These are phyloP conservation scores for Chaetomium sp. DNA, from an alignment of 2,329 filamentous ascomycete genomes.

Conservation along the genomic window DNA sequence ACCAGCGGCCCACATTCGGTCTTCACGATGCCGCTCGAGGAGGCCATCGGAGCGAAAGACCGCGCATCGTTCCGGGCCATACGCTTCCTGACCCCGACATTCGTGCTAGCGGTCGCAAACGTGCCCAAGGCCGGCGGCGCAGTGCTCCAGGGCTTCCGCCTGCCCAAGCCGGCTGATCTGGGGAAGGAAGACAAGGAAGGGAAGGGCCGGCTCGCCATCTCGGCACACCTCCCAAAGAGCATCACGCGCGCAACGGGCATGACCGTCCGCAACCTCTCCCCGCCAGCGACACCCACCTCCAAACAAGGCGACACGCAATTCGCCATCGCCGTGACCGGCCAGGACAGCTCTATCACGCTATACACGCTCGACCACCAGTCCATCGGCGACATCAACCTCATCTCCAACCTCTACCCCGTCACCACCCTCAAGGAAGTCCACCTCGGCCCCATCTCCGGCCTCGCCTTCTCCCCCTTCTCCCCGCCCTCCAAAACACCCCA, in stretches of 20 bases:
- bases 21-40: slow-evolving; percentile 58
- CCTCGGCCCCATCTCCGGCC: slow-evolving; percentile 58
- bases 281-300: slow-evolving; percentile 53
- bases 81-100: slow-evolving; percentile 60
- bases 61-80: slow-evolving; percentile 59
- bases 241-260: slow-evolving; percentile 77
- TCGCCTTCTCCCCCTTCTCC: slow-evolving; percentile 60
- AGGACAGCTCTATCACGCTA: slow-evolving; percentile 76
- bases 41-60: slow-evolving; percentile 41
- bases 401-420: slow-evolving; percentile 56
- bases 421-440: slow-evolving; percentile 58
- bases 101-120: slow-evolving; percentile 61
- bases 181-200: slow-evolving; percentile 30
- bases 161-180: slow-evolving; percentile 43
- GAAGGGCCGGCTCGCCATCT: slow-evolving; percentile 54
- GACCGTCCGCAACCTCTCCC: slow-evolving; percentile 71
- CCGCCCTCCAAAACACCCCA: slow-evolving; percentile 39
- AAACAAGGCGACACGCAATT: slow-evolving; percentile 70
- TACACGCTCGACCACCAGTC: slow-evolving; percentile 73
- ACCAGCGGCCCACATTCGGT: slow-evolving; percentile 51
- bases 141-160: slow-evolving; percentile 58
- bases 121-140: slow-evolving; percentile 60
- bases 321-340: slow-evolving; percentile 76
- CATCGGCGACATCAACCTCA: slow-evolving; percentile 50
- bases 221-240: slow-evolving; percentile 62